Conservation (phyloP, 331 rosid genomes). For the Phaseolus coccineus region DNA sequence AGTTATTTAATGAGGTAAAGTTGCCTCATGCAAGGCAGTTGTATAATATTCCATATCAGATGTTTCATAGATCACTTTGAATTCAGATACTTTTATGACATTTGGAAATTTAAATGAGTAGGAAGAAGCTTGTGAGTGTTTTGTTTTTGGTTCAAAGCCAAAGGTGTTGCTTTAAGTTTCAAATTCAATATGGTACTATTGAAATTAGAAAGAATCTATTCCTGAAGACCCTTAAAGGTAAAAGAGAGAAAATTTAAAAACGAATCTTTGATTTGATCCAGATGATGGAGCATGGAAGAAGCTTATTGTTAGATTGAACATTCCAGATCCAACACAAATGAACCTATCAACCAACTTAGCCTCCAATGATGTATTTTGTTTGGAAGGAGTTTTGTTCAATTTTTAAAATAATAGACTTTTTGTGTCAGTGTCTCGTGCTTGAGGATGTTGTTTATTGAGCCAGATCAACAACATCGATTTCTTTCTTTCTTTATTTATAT, state of each 20-base stretch:
- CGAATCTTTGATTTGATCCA: conserved; percentile 39
- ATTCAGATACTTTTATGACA: neutral
- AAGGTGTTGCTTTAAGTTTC: conserved; percentile 37
- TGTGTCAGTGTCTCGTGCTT: conserved; percentile 47
- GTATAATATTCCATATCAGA: neutral
- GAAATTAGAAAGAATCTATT: conserved; percentile 31
- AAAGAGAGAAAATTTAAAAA: conserved; percentile 7
- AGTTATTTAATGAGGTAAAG: conserved; percentile 21
- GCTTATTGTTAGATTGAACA: conserved; percentile 19
- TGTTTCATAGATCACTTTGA: neutral
- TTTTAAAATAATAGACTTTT: conserved; percentile 28
- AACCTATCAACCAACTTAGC: conserved; percentile 10
- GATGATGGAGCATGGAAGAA: neutral
- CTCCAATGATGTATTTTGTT: neutral
- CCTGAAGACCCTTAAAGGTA: conserved; percentile 27
- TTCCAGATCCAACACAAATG: conserved; percentile 4
- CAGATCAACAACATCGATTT: conserved; percentile 24
- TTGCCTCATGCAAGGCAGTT: neutral
- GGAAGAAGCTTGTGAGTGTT: neutral
- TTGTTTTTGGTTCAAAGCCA: conserved; percentile 40
- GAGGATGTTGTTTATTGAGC: conserved; percentile 33
- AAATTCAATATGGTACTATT: conserved; percentile 25
- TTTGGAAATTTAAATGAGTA: neutral
- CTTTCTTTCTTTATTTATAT: neutral
- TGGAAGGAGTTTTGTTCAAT: conserved; percentile 16